These are phyloP conservation scores for Botryococcus braunii DNA, from an alignment of 163 green algal genomes.

Conservation along the genomic window DNA sequence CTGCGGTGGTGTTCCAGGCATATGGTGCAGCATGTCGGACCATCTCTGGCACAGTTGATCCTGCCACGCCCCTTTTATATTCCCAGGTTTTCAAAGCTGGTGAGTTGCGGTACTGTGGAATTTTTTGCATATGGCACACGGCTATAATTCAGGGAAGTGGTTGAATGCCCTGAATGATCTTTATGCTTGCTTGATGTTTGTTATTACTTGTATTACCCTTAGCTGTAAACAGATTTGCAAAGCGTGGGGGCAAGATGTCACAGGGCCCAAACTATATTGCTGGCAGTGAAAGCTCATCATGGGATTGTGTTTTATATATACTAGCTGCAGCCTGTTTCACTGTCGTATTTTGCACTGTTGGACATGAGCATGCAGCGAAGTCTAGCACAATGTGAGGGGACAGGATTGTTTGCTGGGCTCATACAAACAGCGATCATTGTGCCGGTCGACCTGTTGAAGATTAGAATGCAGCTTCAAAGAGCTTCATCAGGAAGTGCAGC, in stretches of 20 bases:
- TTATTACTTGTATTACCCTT: too few relatives aligned
- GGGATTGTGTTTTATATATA: too few relatives aligned
- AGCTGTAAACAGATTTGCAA: too few relatives aligned
- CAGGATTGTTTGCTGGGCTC: conserved; percentile 21
- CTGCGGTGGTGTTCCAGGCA: conserved; percentile 48
- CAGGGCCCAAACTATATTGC: too few relatives aligned
- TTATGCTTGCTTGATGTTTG: too few relatives aligned
- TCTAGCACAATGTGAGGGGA: not conserved
- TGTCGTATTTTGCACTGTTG: not conserved
- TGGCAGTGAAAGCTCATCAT: too few relatives aligned
- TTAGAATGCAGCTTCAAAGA: conserved; percentile 60
- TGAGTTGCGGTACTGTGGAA: too few relatives aligned
- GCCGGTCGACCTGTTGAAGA: conserved; percentile 65
- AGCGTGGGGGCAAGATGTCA: too few relatives aligned
- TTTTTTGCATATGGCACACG: not conserved
- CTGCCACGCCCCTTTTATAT: not conserved
- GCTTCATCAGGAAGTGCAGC: conserved; percentile 21
- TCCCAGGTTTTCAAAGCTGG: conserved; percentile 8
- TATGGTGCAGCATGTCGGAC: conserved; percentile 28
- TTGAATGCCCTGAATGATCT: too few relatives aligned
- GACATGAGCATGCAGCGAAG: not conserved
- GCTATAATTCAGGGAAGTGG: not conserved
- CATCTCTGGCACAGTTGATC: not conserved
- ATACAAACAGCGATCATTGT: conserved; percentile 28
- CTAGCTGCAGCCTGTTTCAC: too few relatives aligned